phyloP scores from a whole-genome alignment of 371 early-diverging fungal species.

The Lichtheimia ramosa region DNA sequence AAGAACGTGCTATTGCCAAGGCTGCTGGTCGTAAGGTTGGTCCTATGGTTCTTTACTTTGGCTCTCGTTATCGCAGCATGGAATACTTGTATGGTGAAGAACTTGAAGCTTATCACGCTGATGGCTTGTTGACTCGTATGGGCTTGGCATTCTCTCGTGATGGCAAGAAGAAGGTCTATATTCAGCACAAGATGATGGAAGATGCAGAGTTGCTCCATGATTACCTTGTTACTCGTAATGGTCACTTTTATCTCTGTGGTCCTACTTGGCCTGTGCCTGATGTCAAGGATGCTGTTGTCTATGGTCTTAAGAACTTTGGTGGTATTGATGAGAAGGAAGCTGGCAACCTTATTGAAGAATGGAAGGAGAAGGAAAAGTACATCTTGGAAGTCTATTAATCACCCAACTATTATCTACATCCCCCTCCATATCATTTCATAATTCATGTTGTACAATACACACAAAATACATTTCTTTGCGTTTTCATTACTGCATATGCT shows the following conservation, averaged over 20 bases:
- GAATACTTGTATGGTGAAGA: constrained; percentile 96
- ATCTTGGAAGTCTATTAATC: constrained; percentile 87
- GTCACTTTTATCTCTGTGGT: constrained; percentile 92
- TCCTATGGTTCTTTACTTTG: constrained; percentile 93
- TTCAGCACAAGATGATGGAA: constrained; percentile 91
- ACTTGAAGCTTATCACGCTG: constrained; percentile 87
- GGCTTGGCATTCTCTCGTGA: constrained; percentile 94
- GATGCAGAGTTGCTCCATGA: constrained; percentile 75
- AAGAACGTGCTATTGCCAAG: constrained; percentile 83
- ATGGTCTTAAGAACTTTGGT: constrained; percentile 66
- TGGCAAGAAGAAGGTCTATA: constrained; percentile 90
- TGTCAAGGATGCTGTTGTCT: constrained; percentile 89
- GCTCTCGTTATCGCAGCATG: constrained; percentile 86
- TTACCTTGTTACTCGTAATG: constrained; percentile 72
- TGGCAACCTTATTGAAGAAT: constrained; percentile 74
- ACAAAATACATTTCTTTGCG: too few species aligned
- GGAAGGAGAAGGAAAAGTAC: constrained; percentile 91
- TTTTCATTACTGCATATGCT: too few species aligned
- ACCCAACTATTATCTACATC: neutral
- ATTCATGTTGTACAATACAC: neutral
- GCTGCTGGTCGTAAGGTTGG: constrained; percentile 80
- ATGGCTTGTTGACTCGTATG: constrained; percentile 81
- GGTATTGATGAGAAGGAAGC: constrained; percentile 66
- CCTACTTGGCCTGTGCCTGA: constrained; percentile 95
- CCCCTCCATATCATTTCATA: neutral